Percentiles rank a stretch among this genome's conserved stretches.
Evolutionary conservation across 1,139 yeast genomes (phyloP).

Genomic region (Casaregolazyma lundiana): DNA sequence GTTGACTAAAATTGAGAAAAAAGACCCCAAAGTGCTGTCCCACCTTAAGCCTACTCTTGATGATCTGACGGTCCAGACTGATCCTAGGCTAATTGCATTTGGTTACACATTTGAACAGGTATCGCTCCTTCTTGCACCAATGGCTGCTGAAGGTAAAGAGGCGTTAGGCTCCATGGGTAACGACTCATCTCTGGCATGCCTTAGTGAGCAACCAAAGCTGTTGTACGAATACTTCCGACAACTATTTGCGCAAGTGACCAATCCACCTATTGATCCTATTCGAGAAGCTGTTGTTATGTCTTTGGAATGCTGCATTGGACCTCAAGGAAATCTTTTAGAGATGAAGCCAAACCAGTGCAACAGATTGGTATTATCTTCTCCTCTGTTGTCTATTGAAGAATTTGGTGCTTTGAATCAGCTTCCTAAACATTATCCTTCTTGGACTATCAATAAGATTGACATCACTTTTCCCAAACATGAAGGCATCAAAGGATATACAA

Average conservation of each 20-base stretch:
- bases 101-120: constrained; percentile 94
- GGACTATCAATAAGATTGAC: constrained; percentile 81
- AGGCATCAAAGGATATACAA: constrained; percentile 81
- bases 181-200: constrained; percentile 94
- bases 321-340: constrained; percentile 92
- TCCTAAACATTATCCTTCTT: constrained; percentile 70
- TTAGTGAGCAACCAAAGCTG: constrained; percentile 87
- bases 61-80: constrained; percentile 55
- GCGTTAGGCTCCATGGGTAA: constrained; percentile 98
- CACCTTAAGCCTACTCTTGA: constrained; percentile 32
- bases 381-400: constrained; percentile 71
- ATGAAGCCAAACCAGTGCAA: constrained; percentile 91
- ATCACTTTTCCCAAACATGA: constrained; percentile 82
- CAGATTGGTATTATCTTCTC: constrained; percentile 76
- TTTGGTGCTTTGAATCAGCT: constrained; percentile 65
- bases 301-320: constrained; percentile 93
- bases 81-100: constrained; percentile 78
- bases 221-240: constrained; percentile 93
- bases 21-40: constrained; percentile 34
- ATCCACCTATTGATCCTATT: constrained; percentile 98
- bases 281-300: constrained; percentile 97
- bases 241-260: constrained; percentile 95
- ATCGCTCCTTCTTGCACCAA: constrained; percentile 77
- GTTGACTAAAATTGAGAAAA: constrained; percentile 49
- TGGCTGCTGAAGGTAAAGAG: constrained; percentile 90